Percentiles rank a stretch among this genome's conserved stretches.
Conservation (phyloP, 2,329 filamentous ascomycete species). For the Apiospora arundinis region DNA sequence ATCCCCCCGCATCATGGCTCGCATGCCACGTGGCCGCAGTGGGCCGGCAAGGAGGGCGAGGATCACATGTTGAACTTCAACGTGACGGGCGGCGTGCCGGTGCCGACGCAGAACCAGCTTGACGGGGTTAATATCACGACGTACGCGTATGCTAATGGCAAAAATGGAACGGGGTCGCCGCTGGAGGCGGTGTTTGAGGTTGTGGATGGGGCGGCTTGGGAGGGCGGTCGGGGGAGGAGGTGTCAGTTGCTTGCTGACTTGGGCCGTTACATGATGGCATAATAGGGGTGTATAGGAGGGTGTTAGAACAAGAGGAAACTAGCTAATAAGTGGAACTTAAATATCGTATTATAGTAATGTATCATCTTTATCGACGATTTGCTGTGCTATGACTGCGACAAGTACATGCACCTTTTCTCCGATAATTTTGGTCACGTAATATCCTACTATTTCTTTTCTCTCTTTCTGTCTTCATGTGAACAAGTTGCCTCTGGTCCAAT, state of each 20-base stretch:
- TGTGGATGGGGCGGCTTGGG: conserved; percentile 53
- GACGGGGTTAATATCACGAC: conserved; percentile 34
- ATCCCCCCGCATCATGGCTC: background rate
- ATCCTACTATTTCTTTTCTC: too few species aligned
- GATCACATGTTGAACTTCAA: conserved; percentile 51
- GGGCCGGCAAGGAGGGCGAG: conserved; percentile 38
- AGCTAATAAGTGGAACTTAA: background rate
- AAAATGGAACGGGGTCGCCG: conserved; percentile 39
- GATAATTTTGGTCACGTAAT: too few species aligned
- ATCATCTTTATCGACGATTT: too few species aligned
- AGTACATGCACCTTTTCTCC: too few species aligned
- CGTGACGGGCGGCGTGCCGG: conserved; percentile 48
- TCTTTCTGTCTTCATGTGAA: too few species aligned
- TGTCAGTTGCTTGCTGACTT: conserved; percentile 41
- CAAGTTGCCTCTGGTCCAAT: too few species aligned
- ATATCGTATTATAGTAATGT: background rate
- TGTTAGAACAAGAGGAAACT: background rate
- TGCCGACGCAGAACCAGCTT: conserved; percentile 24
- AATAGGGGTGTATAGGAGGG: background rate
- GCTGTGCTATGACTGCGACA: too few species aligned
- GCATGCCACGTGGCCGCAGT: conserved; percentile 42
- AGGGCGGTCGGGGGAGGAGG: conserved; percentile 51
- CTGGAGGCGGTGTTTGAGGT: conserved; percentile 41
- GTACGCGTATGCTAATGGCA: conserved; percentile 38
- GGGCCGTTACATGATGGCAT: conserved; percentile 8